Base-by-base conservation (phyloP, 1,139 yeast genomes). In the Pichia sp. region DNA sequence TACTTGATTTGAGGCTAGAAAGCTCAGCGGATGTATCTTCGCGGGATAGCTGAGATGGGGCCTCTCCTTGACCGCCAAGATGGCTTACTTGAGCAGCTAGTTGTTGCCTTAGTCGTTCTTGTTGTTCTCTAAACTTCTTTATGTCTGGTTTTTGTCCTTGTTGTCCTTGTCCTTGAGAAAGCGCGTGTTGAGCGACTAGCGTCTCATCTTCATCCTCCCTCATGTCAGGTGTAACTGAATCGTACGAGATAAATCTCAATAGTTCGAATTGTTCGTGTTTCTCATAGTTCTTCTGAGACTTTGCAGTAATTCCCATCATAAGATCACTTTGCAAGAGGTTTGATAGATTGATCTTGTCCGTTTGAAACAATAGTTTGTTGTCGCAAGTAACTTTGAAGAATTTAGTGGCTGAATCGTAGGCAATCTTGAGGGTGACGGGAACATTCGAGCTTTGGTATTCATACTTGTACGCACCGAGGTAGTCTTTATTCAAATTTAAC, bases 301-400 rank as follows among this genome's bases (percentile, higher is more conserved):
- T 46, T 3, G 78, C 81, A 22, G 77, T 62, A 4, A 74, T 58
- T 39, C 86, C 86, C 35, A 80, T 48, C 41, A 64, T 65, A 27
- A 66, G 58, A 6, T 57, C 52, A 26, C 51, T 53, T 4, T 44
- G 30, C 13, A 57, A 48, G 10, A 52, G 18, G 4, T 46, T 33
- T 16, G 69, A 69, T 17, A 76, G 51, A 19, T 55, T 50, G 28
- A 81, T 61, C 37, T 69, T 56, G 42, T 72, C 69, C 0, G 87
- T 77, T 52, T 76, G 77, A 58, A 81, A 74, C 52, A 87, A 77
- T 38, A 82, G 63, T 47, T 72, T 74, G 52, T 82, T 82, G 53
- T 82, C 86, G 30, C 79, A 59, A 47, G 82, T 86, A 14, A 81
- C 67, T 47, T 78, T 77, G 42, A 82, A 62, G 18, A 55, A 53